Conservation (phyloP, 768 basidiomycete species). For the Tubosaeta brunneosetosa region DNA sequence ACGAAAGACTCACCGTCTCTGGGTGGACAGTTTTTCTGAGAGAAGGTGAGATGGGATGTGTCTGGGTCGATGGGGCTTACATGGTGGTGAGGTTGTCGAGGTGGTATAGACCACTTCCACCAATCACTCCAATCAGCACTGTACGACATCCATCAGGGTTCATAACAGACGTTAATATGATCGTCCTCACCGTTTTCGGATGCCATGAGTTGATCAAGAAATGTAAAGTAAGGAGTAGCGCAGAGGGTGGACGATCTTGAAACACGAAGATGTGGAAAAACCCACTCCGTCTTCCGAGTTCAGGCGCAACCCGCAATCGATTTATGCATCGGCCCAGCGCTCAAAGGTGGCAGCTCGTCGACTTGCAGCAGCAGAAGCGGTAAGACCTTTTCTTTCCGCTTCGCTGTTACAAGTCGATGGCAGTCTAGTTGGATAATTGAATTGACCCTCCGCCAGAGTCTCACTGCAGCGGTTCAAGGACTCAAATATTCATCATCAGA, state of each 20-base stretch:
- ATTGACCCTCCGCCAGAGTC: too few species aligned
- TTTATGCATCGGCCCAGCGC: too few species aligned
- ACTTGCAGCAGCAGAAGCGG: too few species aligned
- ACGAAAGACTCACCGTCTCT: slow-evolving; percentile 56
- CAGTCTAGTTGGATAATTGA: too few species aligned
- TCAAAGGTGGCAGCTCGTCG: too few species aligned
- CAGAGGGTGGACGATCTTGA: not conserved
- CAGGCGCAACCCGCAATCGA: not conserved
- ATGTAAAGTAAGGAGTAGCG: not conserved
- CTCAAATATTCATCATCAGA: too few species aligned
- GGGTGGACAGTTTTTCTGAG: slow-evolving; percentile 70
- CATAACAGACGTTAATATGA: not conserved
- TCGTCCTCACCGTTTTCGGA: slow-evolving; percentile 16
- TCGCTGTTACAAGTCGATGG: too few species aligned
- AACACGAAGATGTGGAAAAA: not conserved
- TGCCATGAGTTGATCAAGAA: slow-evolving; percentile 3
- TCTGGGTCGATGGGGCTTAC: slow-evolving; percentile 43
- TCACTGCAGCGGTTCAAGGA: too few species aligned
- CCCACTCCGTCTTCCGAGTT: not conserved
- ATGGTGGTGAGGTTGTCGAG: slow-evolving; percentile 85
- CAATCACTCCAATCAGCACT: slow-evolving; percentile 88
- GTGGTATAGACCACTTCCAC: slow-evolving; percentile 90
- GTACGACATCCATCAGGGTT: not conserved
- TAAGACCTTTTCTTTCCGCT: too few species aligned
- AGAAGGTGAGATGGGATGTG: not conserved